A percentile compares a stretch with the other conserved stretches of the same genome.
Conservation (phyloP, 2,329 filamentous ascomycete species). For the Cercospora zeae-maydis region DNA sequence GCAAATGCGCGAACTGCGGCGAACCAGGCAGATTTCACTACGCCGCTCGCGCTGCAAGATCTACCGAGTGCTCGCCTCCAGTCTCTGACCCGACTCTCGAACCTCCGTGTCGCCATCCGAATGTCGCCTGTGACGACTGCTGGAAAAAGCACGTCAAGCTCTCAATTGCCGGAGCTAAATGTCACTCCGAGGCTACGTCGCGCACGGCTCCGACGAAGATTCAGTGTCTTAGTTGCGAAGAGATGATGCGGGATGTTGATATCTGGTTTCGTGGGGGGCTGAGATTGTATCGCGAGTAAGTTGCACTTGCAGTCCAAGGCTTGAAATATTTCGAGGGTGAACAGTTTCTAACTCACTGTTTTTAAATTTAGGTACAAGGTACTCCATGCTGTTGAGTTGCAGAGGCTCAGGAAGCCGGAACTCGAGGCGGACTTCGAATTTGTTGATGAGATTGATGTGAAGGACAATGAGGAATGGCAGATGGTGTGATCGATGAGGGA, state of each 20-base stretch:
- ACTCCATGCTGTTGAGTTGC: not conserved
- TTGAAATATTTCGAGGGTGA: too few species aligned
- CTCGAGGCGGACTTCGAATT: not conserved
- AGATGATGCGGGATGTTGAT: not conserved
- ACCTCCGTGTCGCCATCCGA: not conserved
- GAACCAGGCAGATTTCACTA: too few species aligned
- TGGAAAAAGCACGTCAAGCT: not conserved
- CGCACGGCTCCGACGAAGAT: not conserved
- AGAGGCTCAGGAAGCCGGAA: not conserved
- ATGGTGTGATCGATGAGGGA: not conserved
- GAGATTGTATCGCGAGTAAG: not conserved
- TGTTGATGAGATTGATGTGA: not conserved
- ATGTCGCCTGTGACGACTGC: not conserved
- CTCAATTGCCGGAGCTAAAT: not conserved
- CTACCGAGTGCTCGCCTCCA: too few species aligned
- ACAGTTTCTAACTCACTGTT: too few species aligned
- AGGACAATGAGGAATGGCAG: not conserved
- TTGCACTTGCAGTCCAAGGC: not conserved
- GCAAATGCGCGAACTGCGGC: too few species aligned
- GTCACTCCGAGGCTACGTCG: too few species aligned
- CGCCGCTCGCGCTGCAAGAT: too few species aligned
- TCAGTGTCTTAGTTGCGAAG: not conserved
- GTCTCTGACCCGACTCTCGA: not conserved
- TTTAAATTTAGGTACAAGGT: not conserved
- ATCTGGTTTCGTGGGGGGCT: not conserved